Conservation (phyloP, 129 eudicot species). For the Helianthus tuberosus region DNA sequence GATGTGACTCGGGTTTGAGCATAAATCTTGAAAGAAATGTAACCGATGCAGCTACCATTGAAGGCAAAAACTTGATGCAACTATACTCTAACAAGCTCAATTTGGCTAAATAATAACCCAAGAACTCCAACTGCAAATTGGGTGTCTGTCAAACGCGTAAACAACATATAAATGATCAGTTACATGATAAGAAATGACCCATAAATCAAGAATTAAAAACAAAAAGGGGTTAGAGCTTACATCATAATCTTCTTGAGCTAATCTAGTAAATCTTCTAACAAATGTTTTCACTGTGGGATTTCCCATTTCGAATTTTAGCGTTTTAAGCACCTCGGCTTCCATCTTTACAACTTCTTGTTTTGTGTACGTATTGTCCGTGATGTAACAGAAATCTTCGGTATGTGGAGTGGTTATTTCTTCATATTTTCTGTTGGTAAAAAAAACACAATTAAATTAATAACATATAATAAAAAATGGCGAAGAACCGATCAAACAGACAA, state of each 20-base stretch:
- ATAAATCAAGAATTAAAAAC: not conserved
- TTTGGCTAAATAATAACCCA: conserved; percentile 74
- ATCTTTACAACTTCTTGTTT: conserved; percentile 74
- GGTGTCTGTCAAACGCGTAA: conserved; percentile 47
- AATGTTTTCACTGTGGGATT: conserved; percentile 67
- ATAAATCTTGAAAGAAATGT: conserved; percentile 72
- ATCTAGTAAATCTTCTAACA: conserved; percentile 50
- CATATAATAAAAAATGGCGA: not conserved
- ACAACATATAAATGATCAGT: conserved; percentile 16
- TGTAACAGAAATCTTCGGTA: conserved; percentile 55
- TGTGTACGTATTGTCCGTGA: conserved; percentile 74
- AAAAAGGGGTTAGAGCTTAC: conserved; percentile 29
- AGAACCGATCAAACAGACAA: not conserved
- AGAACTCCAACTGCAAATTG: conserved; percentile 55
- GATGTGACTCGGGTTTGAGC: conserved; percentile 52
- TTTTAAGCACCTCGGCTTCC: conserved; percentile 75
- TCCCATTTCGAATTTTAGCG: conserved; percentile 62
- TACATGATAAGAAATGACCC: not conserved
- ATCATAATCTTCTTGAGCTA: conserved; percentile 56
- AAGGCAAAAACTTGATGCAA: conserved; percentile 78
- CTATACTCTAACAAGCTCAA: conserved; percentile 78
- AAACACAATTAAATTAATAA: not conserved
- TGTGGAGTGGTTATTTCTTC: conserved; percentile 89
- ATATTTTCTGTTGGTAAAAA: conserved; percentile 56
- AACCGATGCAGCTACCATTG: conserved; percentile 81